Base-by-base conservation (phyloP, 371 early-diverging fungal species). In the Mucor mucedo region DNA sequence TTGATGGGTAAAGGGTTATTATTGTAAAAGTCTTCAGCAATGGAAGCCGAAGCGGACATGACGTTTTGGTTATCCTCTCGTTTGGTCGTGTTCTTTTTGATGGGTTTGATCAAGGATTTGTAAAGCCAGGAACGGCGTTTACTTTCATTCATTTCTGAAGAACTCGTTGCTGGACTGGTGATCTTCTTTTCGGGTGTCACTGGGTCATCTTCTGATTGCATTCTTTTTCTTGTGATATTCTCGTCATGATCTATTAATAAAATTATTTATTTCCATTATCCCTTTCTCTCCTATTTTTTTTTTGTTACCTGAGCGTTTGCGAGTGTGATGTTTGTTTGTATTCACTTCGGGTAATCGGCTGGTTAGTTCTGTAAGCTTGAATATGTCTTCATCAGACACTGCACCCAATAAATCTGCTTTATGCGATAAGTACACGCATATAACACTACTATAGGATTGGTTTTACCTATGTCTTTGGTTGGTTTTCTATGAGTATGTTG, bases 331-430 rank as follows among this genome's bases (percentile, higher is more conserved):
- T 10, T 58, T 42, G 8, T 60, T 32, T 48, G 50, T 52, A 28
- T 65, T 67, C 0, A 52, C 30, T 47, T 75, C 66, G 5, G 74
- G 68, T 35, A 75, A 52, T 29, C 58, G 50, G 1, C 58, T 50
- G 16, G 80, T 71, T 61, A 80, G 54, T 38, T 75, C 65, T 5
- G 80, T 77, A 6, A 80, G 48, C 39, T 73, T 75, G 21, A 77
- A 47, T 38, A 80, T 80, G 50, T 80, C 77, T 59, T 75, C 77
- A 44, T 77, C 69, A 30, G 80, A 80, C 3, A 80, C 77, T 10
- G 70, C 70, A 27, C 71, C 69, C 32, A 79, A 49, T 45, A 75
- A 61, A 38, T 79, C 77, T 64, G 66, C 5, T 30, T 32, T 42
- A 47, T 35, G 21, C 35, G 8, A 6, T 35, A 8, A 35, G 35